Percentiles rank a stretch among this genome's conserved stretches.
Evolutionary conservation across 805 yeast genomes (phyloP).

Genomic region (Ogataea nonfermentans): DNA sequence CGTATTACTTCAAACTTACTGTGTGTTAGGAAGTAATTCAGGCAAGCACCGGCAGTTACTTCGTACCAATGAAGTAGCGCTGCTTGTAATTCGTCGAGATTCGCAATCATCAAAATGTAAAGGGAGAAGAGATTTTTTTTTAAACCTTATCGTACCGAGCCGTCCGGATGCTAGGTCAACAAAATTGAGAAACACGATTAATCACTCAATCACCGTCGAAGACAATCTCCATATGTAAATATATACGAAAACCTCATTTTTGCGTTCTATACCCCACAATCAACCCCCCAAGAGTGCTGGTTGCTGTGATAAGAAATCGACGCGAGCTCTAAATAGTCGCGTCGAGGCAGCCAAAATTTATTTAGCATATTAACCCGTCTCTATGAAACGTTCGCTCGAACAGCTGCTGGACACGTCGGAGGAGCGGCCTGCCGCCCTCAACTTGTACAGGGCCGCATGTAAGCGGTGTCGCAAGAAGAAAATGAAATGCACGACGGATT

Average conservation of each 20-base stretch:
- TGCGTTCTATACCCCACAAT: too few relatives aligned
- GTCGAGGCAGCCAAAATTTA: slow-evolving; percentile 3
- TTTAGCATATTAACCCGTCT: not conserved
- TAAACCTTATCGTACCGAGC: too few relatives aligned
- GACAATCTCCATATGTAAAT: too few relatives aligned
- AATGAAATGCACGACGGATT: slow-evolving; percentile 63
- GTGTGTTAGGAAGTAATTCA: too few relatives aligned
- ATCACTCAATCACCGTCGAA: too few relatives aligned
- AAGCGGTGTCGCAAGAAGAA: slow-evolving; percentile 74
- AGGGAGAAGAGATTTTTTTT: not conserved
- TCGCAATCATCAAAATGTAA: not conserved
- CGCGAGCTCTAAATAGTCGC: slow-evolving; percentile 2
- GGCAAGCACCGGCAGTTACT: too few relatives aligned
- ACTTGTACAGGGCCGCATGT: slow-evolving; percentile 50
- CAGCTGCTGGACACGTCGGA: slow-evolving; percentile 8
- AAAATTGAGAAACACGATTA: too few relatives aligned
- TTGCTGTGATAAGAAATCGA: too few relatives aligned
- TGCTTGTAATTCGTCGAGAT: not conserved
- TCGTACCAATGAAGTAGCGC: not conserved
- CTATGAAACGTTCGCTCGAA: slow-evolving; percentile 10
- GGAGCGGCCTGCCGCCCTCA: slow-evolving; percentile 4
- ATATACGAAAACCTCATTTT: too few relatives aligned
- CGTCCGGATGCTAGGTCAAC: too few relatives aligned
- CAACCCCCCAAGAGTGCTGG: too few relatives aligned
- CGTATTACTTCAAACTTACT: not conserved